phyloP scores from a whole-genome alignment of 1,284 basidiomycete species.

The Pseudozyma sp. region DNA sequence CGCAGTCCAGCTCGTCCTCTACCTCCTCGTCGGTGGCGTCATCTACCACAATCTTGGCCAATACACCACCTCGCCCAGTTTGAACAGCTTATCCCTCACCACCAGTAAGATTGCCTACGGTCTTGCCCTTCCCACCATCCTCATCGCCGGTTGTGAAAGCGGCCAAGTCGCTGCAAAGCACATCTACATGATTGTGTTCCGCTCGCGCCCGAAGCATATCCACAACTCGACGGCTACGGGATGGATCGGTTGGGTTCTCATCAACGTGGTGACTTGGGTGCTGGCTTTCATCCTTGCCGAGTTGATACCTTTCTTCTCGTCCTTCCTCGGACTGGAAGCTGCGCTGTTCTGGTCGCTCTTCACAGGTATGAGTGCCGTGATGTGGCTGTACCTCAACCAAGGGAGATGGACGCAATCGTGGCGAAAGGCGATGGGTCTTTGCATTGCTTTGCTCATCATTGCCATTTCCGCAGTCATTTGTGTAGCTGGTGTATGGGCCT shows the following conservation, averaged over 20 bases:
- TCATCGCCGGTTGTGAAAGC: conserved; percentile 60
- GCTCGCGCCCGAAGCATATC: conserved; percentile 46
- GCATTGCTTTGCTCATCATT: conserved; percentile 61
- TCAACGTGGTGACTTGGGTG: conserved; percentile 60
- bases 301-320: conserved; percentile 58
- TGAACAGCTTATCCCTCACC: conserved; percentile 49
- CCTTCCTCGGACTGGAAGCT: conserved; percentile 54
- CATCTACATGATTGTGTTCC: conserved; percentile 55
- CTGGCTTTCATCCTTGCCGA: conserved; percentile 57
- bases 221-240: conserved; percentile 43
- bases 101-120: conserved; percentile 61
- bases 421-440: conserved; percentile 38
- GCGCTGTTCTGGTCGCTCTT: conserved; percentile 62
- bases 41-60: conserved; percentile 63
- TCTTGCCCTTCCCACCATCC: conserved; percentile 59
- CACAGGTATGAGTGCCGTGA: conserved; percentile 44
- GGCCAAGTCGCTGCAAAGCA: conserved; percentile 60
- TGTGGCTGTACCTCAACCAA: conserved; percentile 61
- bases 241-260: conserved; percentile 55
- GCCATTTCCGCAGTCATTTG: conserved; percentile 66
- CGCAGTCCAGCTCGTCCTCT: conserved; percentile 56
- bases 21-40: conserved; percentile 61
- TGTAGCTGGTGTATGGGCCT: conserved; percentile 68
- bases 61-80: conserved; percentile 60
- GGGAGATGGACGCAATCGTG: conserved; percentile 35